Evolutionary conservation across 2,329 filamentous ascomycete genomes (phyloP).

Genomic region (Pseudonectria foliicola): DNA sequence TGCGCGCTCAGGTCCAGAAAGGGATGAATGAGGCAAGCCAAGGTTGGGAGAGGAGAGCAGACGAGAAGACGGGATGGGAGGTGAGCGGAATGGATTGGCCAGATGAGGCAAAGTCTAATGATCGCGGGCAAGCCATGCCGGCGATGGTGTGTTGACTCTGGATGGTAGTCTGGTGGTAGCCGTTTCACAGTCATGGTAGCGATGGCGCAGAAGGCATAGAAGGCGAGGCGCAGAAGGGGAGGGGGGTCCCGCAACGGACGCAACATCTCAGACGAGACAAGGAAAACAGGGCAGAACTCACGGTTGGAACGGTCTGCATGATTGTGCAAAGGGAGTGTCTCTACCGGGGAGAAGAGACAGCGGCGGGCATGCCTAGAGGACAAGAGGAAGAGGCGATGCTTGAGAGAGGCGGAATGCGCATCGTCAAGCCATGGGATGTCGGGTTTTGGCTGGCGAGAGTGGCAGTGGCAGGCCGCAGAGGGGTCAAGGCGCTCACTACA

Average conservation of each 20-base stretch:
- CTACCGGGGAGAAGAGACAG: slow-evolving; percentile 31
- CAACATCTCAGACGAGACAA: slow-evolving; percentile 1
- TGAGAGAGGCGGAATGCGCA: slow-evolving; percentile 21
- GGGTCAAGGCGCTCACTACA: slow-evolving; percentile 14
- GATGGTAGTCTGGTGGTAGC: slow-evolving; percentile 7
- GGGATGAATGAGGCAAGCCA: too few relatives aligned
- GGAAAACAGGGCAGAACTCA: slow-evolving; percentile 26
- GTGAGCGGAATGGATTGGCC: slow-evolving; percentile 10
- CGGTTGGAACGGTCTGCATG: slow-evolving; percentile 49
- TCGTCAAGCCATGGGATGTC: slow-evolving; percentile 15
- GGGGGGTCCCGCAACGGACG: neutral
- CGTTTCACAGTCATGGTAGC: neutral
- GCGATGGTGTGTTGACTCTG: slow-evolving; percentile 14
- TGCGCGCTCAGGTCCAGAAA: too few relatives aligned
- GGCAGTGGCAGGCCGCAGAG: too few relatives aligned
- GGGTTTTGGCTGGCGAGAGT: neutral
- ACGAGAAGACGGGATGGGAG: too few relatives aligned
- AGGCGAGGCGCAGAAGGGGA: slow-evolving; percentile 14
- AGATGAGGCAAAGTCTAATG: slow-evolving; percentile 19
- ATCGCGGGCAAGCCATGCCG: slow-evolving; percentile 13
- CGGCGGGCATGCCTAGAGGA: slow-evolving; percentile 29
- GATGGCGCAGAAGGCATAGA: slow-evolving; percentile 6
- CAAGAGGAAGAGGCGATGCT: slow-evolving; percentile 18
- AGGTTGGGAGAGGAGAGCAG: slow-evolving; percentile 2
- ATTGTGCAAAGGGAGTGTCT: slow-evolving; percentile 32